These are phyloP conservation scores for Calycina marina DNA, from an alignment of 2,329 filamentous ascomycete genomes.

Conservation along the genomic window DNA sequence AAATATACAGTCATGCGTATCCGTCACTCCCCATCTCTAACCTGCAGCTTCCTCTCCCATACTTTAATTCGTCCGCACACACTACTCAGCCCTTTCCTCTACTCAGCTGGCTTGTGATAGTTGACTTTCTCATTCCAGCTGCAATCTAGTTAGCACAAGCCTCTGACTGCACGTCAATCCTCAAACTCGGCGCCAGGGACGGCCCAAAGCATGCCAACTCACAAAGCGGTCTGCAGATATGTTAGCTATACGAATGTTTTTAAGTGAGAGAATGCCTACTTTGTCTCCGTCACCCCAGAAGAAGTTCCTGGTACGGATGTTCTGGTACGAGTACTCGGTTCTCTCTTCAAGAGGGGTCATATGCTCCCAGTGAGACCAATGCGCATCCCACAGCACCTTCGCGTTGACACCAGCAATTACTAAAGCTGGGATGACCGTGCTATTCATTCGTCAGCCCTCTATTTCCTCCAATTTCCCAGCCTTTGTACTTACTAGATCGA, in stretches of 20 bases:
- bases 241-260: conserved; percentile 7
- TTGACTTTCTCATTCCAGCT: conserved; percentile 95
- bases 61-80: no score
- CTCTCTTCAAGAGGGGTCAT: conserved; percentile 79
- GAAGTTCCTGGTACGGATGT: conserved; percentile 93
- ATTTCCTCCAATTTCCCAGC: conserved; percentile 1
- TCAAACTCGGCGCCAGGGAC: no score
- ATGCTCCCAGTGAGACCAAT: conserved; percentile 93
- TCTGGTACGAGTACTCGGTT: conserved; percentile 90
- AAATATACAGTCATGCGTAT: conserved; percentile 14
- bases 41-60: no score
- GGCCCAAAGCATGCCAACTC: conserved; percentile 32
- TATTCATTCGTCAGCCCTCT: conserved; percentile 26
- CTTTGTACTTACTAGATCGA: conserved; percentile 67
- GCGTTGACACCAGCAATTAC: conserved; percentile 65
- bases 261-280: conserved; percentile 34
- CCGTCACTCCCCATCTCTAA: conserved; percentile 1
- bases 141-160: conserved; percentile 12
- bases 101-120: conserved; percentile 58
- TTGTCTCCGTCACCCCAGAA: conserved; percentile 93
- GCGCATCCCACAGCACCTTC: conserved; percentile 82
- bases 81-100: no score
- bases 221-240: conserved; percentile 45
- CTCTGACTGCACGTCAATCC: not conserved
- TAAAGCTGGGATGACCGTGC: conserved; percentile 61